Evolutionary conservation across 2,329 filamentous ascomycete genomes (phyloP), one percentile per base, ranked within the genome.

Genomic region (Amesomyces nigricolor): DNA sequence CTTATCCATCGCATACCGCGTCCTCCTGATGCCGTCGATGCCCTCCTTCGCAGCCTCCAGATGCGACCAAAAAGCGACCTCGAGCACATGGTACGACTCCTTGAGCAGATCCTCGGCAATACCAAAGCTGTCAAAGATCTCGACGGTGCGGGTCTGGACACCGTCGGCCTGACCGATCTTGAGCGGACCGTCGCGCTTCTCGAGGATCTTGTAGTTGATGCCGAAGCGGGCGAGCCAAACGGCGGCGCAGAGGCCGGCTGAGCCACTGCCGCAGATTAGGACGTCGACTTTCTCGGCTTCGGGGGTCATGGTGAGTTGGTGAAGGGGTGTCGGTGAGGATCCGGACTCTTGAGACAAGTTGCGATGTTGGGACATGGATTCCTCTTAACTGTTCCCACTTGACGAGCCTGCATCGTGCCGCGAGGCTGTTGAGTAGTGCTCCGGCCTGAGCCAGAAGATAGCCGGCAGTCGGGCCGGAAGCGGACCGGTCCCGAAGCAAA

Each of bases 101-200:
- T 74, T 72, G 30, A 83, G 72, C 29, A 85, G 69, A 16, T 75
- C 70, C 45, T 81, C 78, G 1, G 75, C 72, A 3, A 85, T 73
- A 1, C 74, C 78, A 32, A 84, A 80, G 44, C 77, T 80, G 62
- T 85, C 81, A 49, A 83, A 82, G 19, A 85, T 75, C 65, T 85
- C 82, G 13, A 84, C 79, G 0, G 80, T 82, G 1, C 80, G 78
- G 54, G 77, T 79, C 66, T 83, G 80, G 16, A 83, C 78, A 1
- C 81, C 81, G 57, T 88, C 84, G 13, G 84, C 85, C 67, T 87
- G 81, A 2, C 83, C 83, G 45, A 76, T 73, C 40, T 72, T 63
- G 48, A 86, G 72, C 0, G 79, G 80, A 0, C 80, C 82, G 3
- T 68, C 56, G 5, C 79, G 76, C 5, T 73, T 74, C 62, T 87